phyloP scores from a whole-genome alignment of 768 basidiomycete species.

The Termitomyces sp. region DNA sequence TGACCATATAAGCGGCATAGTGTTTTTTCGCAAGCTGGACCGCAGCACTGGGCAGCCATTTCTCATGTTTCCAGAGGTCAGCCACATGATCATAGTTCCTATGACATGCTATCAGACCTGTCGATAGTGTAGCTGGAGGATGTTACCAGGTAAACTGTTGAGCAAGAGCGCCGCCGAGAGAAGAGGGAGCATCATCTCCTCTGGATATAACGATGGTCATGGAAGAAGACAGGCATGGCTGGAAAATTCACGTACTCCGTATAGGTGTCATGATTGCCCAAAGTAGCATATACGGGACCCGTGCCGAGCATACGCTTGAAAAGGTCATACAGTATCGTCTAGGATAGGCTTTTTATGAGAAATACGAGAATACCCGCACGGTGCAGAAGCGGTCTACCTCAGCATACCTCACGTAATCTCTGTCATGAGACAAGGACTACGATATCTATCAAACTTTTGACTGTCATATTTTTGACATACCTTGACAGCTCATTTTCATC shows the following conservation, averaged over 20 bases:
- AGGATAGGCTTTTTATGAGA: background rate
- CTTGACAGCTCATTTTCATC: slow-evolving; percentile 55
- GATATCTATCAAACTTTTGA: background rate
- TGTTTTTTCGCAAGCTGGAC: slow-evolving; percentile 56
- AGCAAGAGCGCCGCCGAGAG: slow-evolving; percentile 47
- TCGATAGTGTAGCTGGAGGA: background rate
- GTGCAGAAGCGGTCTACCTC: slow-evolving; percentile 36
- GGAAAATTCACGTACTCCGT: slow-evolving; percentile 39
- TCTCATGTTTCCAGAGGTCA: slow-evolving; percentile 61
- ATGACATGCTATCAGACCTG: background rate
- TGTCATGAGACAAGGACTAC: slow-evolving; percentile 15
- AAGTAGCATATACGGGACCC: slow-evolving; percentile 66
- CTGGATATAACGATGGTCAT: slow-evolving; percentile 19
- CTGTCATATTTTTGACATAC: slow-evolving; percentile 23
- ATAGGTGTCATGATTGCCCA: slow-evolving; percentile 77
- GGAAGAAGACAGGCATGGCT: background rate
- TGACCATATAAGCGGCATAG: slow-evolving; percentile 70
- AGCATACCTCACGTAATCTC: slow-evolving; percentile 54
- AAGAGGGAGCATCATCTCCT: slow-evolving; percentile 56
- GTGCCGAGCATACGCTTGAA: slow-evolving; percentile 55
- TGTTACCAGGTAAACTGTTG: slow-evolving; percentile 61
- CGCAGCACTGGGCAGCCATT: slow-evolving; percentile 58
- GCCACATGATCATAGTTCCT: slow-evolving; percentile 81
- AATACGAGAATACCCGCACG: background rate
- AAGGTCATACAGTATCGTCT: slow-evolving; percentile 64